Base-by-base conservation (phyloP, 2,329 filamentous ascomycete genomes). In the Zalaria sp. region DNA sequence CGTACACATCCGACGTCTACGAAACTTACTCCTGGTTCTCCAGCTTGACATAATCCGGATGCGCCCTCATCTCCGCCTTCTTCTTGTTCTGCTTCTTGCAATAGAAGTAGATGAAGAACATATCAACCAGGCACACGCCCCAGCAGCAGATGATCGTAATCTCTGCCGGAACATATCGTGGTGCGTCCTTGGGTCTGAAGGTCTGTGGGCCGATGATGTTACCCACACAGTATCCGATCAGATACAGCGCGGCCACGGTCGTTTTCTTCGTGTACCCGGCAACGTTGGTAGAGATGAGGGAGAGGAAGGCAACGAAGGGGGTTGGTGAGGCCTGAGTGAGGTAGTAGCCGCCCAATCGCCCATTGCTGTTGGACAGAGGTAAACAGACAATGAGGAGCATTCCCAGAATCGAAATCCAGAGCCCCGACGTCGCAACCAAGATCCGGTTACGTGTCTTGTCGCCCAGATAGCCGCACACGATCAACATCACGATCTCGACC, bases 311-410 rank as follows among this genome's bases (percentile, higher is more conserved):
- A 1, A 81, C 77, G 46, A 82, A 82, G 0, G 74, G 66, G 1
- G 75, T 76, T 0, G 77, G 69, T 7, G 65, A 67, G 1, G 75
- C 70, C 51, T 74, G 69, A 0, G 74, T 79, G 39, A 83, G 60
- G 57, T 82, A 83, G 55, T 79, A 83, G 0, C 79, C 79, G 0
- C 76, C 77, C 2, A 76, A 67, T 0, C 74, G 66, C 7, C 77
- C 79, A 2, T 62, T 65, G 45, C 71, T 73, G 49, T 74, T 74
- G n/a, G 60, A 55, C 3, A 74, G 54, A 0, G 76, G 75, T 3
- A 83, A 61, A 2, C 73, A 74, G 6, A 79, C 71, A 44, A 83
- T 77, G n/a, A 82, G 65, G 1, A 77, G 60, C 62, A 79, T 71
- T 35, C 77, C 77, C 2, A 80, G 44, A n/a, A 78, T 71, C 0